These are phyloP conservation scores for Letharia lupina DNA, from an alignment of 495 filamentous ascomycete species.

Conservation along the genomic window DNA sequence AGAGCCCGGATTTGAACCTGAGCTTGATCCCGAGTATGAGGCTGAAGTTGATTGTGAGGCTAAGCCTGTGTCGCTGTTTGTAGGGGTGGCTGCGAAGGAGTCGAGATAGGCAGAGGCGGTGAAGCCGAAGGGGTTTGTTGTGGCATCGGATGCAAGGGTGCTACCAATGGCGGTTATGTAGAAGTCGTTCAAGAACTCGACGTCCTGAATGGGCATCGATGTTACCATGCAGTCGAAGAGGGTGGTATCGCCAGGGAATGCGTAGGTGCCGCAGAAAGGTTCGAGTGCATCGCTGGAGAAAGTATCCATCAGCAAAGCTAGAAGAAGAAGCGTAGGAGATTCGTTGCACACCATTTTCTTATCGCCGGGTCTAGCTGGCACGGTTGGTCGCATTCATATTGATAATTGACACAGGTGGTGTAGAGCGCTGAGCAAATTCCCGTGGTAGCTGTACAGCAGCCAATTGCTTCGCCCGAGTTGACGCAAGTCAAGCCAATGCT, in stretches of 20 bases:
- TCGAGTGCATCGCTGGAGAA: conserved; percentile 3
- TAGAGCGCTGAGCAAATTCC: conserved; percentile 22
- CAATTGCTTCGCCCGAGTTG: conserved; percentile 20
- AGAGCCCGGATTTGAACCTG: not conserved
- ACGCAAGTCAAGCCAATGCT: conserved; percentile 20
- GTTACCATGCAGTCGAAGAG: conserved; percentile 12
- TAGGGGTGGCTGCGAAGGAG: not conserved
- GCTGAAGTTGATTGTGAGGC: not conserved
- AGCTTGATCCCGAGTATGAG: not conserved
- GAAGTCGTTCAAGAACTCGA: conserved; percentile 20
- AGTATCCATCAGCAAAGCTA: not conserved
- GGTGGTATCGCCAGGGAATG: conserved; percentile 14
- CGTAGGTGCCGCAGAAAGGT: conserved; percentile 22
- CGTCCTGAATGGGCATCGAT: not conserved
- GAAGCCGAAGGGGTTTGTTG: conserved; percentile 7
- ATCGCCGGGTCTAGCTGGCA: conserved; percentile 21
- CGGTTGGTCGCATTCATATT: conserved; percentile 15
- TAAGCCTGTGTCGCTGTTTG: not conserved
- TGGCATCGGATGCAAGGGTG: conserved; percentile 13
- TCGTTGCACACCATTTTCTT: conserved; percentile 22
- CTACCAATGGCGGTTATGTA: conserved; percentile 21
- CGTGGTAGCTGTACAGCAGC: conserved; percentile 22
- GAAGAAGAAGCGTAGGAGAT: not conserved
- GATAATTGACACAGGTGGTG: conserved; percentile 22
- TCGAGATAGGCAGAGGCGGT: conserved; percentile 5